These are phyloP conservation scores for Aspergillus pseudotamarii DNA, from an alignment of 2,329 filamentous ascomycete genomes.

Conservation along the genomic window DNA sequence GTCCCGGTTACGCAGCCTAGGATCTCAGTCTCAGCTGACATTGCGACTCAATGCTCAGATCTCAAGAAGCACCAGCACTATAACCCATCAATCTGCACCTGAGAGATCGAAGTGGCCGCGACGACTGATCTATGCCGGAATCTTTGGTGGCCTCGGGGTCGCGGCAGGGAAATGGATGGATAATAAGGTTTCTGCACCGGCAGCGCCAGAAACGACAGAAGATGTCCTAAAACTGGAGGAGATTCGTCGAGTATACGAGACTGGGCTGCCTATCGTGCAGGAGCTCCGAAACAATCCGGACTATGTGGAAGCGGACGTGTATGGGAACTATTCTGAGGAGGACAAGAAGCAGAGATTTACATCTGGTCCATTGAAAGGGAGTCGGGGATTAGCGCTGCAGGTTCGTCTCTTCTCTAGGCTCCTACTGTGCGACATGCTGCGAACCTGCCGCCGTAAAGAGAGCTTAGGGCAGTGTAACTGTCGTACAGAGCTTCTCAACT, in stretches of 20 bases:
- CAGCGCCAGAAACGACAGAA: slow-evolving; percentile 37
- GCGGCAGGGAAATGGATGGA: slow-evolving; percentile 28
- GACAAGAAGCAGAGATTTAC: slow-evolving; percentile 40
- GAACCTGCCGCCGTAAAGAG: neutral
- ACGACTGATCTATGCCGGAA: slow-evolving; percentile 35
- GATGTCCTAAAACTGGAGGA: slow-evolving; percentile 33
- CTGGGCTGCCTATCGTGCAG: slow-evolving; percentile 39
- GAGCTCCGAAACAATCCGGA: slow-evolving; percentile 41
- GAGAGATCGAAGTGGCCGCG: slow-evolving; percentile 37
- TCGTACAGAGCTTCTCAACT: neutral
- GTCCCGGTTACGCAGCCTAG: slow-evolving; percentile 20
- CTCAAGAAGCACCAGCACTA: slow-evolving; percentile 25
- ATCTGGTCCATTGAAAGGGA: slow-evolving; percentile 43
- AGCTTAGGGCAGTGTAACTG: neutral
- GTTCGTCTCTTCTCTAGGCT: slow-evolving; percentile 27
- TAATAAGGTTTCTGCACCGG: slow-evolving; percentile 26
- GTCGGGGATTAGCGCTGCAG: slow-evolving; percentile 44
- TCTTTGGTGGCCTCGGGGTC: slow-evolving; percentile 40
- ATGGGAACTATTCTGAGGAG: slow-evolving; percentile 38
- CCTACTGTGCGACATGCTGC: neutral
- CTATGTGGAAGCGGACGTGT: slow-evolving; percentile 43
- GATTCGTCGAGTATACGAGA: slow-evolving; percentile 37
- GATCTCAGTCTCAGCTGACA: slow-evolving; percentile 1
- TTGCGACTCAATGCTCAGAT: slow-evolving; percentile 12
- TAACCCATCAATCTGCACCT: slow-evolving; percentile 19